phyloP scores from a whole-genome alignment of 805 yeast genomes.

The Debaryomyces maramus region DNA sequence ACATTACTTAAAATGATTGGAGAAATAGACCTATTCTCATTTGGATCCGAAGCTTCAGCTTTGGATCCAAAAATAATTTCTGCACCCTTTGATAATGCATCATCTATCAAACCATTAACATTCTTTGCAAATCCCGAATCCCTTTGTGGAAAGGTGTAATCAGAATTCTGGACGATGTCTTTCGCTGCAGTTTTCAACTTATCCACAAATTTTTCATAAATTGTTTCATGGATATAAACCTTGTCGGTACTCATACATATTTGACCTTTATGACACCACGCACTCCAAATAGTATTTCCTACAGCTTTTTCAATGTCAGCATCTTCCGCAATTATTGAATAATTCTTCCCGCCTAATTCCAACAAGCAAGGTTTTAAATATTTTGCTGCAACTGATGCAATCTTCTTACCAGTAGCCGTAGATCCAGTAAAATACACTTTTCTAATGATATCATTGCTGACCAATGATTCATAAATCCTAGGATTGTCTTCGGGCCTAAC shows the following conservation, averaged over 20 bases:
- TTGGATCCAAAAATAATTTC: slow-evolving; percentile 21
- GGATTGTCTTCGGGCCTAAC: slow-evolving; percentile 24
- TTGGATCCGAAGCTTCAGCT: slow-evolving; percentile 4
- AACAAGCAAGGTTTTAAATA: slow-evolving; percentile 41
- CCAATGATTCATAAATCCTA: slow-evolving; percentile 22
- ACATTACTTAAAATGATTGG: slow-evolving; percentile 38
- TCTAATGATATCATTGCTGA: slow-evolving; percentile 25
- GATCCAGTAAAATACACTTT: slow-evolving; percentile 51
- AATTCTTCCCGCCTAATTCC: slow-evolving; percentile 50
- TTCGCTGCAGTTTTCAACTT: slow-evolving; percentile 17
- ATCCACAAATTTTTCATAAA: slow-evolving; percentile 29
- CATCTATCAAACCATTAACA: slow-evolving; percentile 26
- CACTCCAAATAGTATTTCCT: slow-evolving; percentile 25
- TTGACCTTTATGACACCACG: slow-evolving; percentile 48
- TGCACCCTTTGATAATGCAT: slow-evolving; percentile 43
- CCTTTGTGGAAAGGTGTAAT: slow-evolving; percentile 29
- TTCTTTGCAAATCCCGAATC: slow-evolving; percentile 20
- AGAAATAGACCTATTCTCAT: not conserved
- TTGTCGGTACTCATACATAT: slow-evolving; percentile 49
- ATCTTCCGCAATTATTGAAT: slow-evolving; percentile 31
- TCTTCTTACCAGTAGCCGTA: slow-evolving; percentile 35
- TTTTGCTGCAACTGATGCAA: slow-evolving; percentile 38
- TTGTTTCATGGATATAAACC: slow-evolving; percentile 33
- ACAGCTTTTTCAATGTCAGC: slow-evolving; percentile 35
- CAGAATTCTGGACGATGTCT: slow-evolving; percentile 16